Base-by-base conservation (phyloP, 1,139 yeast genomes). In the Protomyces macrosporus region DNA sequence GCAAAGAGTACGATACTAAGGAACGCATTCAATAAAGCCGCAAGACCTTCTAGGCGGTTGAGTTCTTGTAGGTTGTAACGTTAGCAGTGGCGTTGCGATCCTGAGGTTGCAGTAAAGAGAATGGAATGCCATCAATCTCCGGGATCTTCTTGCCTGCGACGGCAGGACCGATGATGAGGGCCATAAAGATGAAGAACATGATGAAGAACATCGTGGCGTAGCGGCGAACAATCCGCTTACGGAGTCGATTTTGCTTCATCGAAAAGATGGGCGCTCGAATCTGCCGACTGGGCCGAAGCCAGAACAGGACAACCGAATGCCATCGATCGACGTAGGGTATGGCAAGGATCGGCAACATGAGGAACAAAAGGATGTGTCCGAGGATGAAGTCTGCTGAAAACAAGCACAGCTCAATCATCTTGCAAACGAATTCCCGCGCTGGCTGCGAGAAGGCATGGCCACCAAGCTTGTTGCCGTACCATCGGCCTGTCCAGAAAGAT, bases 401-500 rank as follows among this genome's bases (percentile, higher is more conserved):
- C 79, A 91, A 95, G 67, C 96, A 89, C 82, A 89, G 80, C 80
- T 93, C 99, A 71, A 91, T 88, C 69, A 86, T 82, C 83, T 93
- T 93, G 71, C 97, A 97, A 73, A 86, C 84, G 76, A 89, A 90
- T 80, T 93, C 99, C 82, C 99, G 89, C 60, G 89, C 76, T 69
- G 99, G 98, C 80, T 93, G 98, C 45, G 98, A 88, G 81, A 89
- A 83, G 30, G 98, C 97, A 85, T 88, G 86, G 85, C 88, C 87
- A 68, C 98, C 98, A 79, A 93, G 80, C 74, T 96, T 95, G 68
- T 90, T 81, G 68, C 95, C 91, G 77, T 91, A 90, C 99, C 99
- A 93, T 78, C 91, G 91, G 82, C 99, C 99, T 68, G 96, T 66
- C 99, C 99, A 93, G 93, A 95, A 93, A 36, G 98, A 98, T 72